Evolutionary conservation across 129 eudicot species (phyloP), one percentile per base, ranked within the genome.

Genomic region (Logfia minima): DNA sequence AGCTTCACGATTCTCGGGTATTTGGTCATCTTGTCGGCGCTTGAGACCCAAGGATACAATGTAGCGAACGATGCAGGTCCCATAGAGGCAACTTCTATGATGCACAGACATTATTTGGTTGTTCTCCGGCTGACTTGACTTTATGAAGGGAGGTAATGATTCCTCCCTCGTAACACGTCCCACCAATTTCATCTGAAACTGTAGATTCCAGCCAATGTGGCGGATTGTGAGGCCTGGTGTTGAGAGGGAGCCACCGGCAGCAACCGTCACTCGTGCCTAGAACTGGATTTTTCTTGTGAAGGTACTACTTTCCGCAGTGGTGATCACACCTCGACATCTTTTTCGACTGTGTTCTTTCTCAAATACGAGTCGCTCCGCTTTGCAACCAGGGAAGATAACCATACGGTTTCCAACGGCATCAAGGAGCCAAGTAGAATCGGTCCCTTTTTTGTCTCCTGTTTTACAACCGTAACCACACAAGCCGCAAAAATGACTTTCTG

Each of bases 371-470:
- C 68, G 82, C 24, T 91, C 93, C 0, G 98, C 98, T 86, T 87
- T 86, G 72, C 96, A 86, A 63, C 96, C 93, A 0, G 98, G 79
- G 72, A 94, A 71, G 31, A 94, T 85, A 8, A 91, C 97, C 0
- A 94, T 90, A 0, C 86, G 81, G 2, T 79, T 77, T 17, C 56
- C 72, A 4, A 94, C 93, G 0, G 97, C 97, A 65, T 94, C 98
- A 17, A 91, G 96, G 0, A 94, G 89, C 98, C 98, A 94, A 70
- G 98, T 91, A 14, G 92, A 80, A 41, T 89, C 97, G 0, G 90
- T 81, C 18, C 98, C 98, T 60, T 83, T 89, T 53, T 94, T 94
- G 13, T 87, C 97, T 35, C 98, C 97, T 3, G 79, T 87, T 79
- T 76, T 83, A 79, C 98, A 94, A 4, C 98, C 98, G 56, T 81